phyloP scores from a whole-genome alignment of 2,329 filamentous ascomycete species.

The Sclerotinia trifoliorum region DNA sequence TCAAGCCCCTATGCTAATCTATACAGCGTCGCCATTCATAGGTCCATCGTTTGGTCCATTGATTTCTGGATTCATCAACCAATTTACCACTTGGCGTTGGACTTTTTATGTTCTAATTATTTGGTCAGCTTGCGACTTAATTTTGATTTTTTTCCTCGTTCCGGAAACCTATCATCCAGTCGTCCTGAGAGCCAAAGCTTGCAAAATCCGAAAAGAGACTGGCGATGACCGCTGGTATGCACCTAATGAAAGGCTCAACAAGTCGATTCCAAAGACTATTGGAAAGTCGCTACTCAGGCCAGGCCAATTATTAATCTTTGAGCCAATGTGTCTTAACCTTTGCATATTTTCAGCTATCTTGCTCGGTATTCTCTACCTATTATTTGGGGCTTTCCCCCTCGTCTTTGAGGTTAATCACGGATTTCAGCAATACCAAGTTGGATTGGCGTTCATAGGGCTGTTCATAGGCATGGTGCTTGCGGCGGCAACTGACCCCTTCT shows the following conservation, averaged over 20 bases:
- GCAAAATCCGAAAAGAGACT: conserved; percentile 66
- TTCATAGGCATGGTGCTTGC: conserved; percentile 65
- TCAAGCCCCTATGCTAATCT: conserved; percentile 80
- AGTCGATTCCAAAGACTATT: conserved; percentile 64
- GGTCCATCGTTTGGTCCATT: conserved; percentile 60
- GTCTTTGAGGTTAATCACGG: conserved; percentile 73
- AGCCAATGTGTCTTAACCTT: conserved; percentile 82
- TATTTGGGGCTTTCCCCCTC: conserved; percentile 83
- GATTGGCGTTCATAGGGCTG: conserved; percentile 74
- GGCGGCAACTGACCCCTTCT: conserved; percentile 64
- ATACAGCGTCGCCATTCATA: conserved; percentile 63
- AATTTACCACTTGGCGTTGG: conserved; percentile 73
- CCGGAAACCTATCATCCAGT: conserved; percentile 87
- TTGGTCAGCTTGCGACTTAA: conserved; percentile 67
- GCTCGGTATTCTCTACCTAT: conserved; percentile 85
- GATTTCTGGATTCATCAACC: conserved; percentile 79
- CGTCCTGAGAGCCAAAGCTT: conserved; percentile 70
- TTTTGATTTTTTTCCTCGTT: conserved; percentile 67
- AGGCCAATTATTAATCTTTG: conserved; percentile 74
- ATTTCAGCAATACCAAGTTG: conserved; percentile 76
- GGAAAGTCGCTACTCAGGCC: conserved; percentile 56
- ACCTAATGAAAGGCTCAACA: conserved; percentile 69
- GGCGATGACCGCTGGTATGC: conserved; percentile 75
- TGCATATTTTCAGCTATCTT: conserved; percentile 81
- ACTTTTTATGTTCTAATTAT: conserved; percentile 83